These are phyloP conservation scores for Phycomyces blakesleeanus DNA, from an alignment of 192 early-diverging fungal species.

Conservation along the genomic window DNA sequence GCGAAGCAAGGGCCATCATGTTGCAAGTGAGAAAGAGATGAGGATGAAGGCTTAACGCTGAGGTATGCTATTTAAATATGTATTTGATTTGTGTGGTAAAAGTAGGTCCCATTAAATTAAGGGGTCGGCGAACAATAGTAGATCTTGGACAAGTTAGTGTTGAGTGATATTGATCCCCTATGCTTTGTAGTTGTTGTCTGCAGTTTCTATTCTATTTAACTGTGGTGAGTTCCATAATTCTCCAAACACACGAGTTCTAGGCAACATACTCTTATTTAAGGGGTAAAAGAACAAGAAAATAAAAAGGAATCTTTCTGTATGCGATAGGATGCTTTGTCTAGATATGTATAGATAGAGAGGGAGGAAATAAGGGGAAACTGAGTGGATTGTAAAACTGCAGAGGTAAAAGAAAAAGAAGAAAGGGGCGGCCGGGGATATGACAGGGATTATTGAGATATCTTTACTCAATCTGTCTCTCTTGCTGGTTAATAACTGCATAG, in stretches of 20 bases:
- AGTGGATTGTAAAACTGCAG: neutral
- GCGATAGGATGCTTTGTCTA: neutral
- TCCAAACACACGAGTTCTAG: too few species aligned
- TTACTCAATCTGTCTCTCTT: neutral
- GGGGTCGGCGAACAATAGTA: too few species aligned
- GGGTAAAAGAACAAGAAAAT: neutral
- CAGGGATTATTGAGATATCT: neutral
- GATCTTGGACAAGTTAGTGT: too few species aligned
- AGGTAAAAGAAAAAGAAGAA: neutral
- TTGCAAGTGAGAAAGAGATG: neutral
- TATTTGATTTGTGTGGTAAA: too few species aligned
- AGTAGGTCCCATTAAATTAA: too few species aligned
- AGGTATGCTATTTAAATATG: neutral
- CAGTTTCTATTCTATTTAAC: too few species aligned
- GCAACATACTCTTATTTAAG: too few species aligned
- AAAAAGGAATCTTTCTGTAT: neutral
- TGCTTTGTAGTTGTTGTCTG: too few species aligned
- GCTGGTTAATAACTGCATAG: slow-evolving; percentile 45
- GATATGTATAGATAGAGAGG: slow-evolving; percentile 3
- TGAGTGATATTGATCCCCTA: too few species aligned
- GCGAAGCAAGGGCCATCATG: slow-evolving; percentile 2
- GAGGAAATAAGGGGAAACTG: neutral
- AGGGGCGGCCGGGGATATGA: neutral
- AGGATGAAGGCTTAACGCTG: neutral
- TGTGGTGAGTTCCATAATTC: too few species aligned